Evolutionary conservation across 257 asterid genomes (phyloP), one percentile per base, ranked within the genome.

Genomic region (Forsythia viridissima): DNA sequence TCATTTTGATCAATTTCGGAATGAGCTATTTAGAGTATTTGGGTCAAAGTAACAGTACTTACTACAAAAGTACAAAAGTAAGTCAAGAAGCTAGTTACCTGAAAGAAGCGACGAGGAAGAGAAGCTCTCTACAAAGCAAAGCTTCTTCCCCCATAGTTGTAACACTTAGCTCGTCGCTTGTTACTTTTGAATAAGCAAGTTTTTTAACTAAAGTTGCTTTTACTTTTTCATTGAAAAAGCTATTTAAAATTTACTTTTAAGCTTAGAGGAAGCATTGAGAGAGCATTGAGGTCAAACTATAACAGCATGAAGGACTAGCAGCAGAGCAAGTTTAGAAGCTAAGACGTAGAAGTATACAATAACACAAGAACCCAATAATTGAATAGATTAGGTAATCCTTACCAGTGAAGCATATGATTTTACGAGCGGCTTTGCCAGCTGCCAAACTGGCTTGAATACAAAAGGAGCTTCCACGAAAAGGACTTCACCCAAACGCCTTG

Each of bases 381-480:
- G 3, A 20, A 51, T 59, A 79, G 51, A 44, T 52, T 24, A 34
- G 55, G 40, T 79, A 74, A 55, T 75, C 66, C 93, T 88, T 77
- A 95, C 99, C 91, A 95, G 84, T 40, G 98, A 92, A 61, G 99
- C 92, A 76, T 95, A 95, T 3, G 97, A 92, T 86, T 89, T 91
- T 4, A 91, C 55, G 83, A 92, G 71, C 61, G 99, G 98, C 90
- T 95, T 93, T 71, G 84, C 80, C 8, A 95, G 87, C 91, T 84
- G 91, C 99, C 99, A 95, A 75, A 95, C 37, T 30, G 99, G 98
- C 84, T 93, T 86, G 89, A 95, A 95, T 75, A 95, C 74, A 75
- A 93, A 95, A 8, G 99, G 99, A 52, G 98, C 96, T 18, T 95
- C 99, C 55, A 95, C 94, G 18, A 95, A 91, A 37, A 93, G 89